Evolutionary conservation across 352 stramenopile species (phyloP).

Genomic region (Globisporangium parvum): DNA sequence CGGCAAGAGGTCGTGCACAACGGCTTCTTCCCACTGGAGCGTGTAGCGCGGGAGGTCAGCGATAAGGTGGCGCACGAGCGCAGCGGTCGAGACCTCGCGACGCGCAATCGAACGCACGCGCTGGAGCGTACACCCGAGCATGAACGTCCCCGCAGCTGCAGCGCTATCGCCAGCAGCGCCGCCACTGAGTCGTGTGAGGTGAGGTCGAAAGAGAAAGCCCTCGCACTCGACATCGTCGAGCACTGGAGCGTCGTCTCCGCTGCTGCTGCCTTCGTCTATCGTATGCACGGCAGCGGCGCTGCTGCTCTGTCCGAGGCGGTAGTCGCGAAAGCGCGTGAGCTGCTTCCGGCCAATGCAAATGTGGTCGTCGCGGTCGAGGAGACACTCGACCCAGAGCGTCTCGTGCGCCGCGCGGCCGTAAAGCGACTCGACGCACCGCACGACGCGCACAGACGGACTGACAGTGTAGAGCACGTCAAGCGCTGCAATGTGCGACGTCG

Average conservation of each 20-base stretch:
- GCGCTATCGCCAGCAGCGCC: slow-evolving; percentile 1
- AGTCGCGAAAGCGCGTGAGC: slow-evolving; percentile 30
- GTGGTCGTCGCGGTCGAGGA: slow-evolving; percentile 29
- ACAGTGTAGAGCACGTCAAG: slow-evolving; percentile 29
- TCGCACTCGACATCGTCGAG: slow-evolving; percentile 1
- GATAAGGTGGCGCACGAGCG: slow-evolving; percentile 26
- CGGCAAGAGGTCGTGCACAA: slow-evolving; percentile 33
- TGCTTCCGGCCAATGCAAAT: slow-evolving; percentile 40
- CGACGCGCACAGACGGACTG: slow-evolving; percentile 23
- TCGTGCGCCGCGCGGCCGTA: slow-evolving; percentile 13
- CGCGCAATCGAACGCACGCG: slow-evolving; percentile 26
- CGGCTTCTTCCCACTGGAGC: slow-evolving; percentile 38
- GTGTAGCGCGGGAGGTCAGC: slow-evolving; percentile 34
- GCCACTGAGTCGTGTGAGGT: slow-evolving; percentile 4
- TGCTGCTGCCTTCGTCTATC: slow-evolving; percentile 7
- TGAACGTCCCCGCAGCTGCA: slow-evolving; percentile 13
- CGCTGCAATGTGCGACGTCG: background rate
- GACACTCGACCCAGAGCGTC: slow-evolving; percentile 42
- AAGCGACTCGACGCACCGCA: slow-evolving; percentile 19
- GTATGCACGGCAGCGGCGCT: background rate
- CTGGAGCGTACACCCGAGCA: slow-evolving; percentile 32
- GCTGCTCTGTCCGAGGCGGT: slow-evolving; percentile 3
- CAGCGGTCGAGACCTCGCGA: slow-evolving; percentile 12
- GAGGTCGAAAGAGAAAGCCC: slow-evolving; percentile 27
- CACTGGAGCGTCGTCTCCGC: background rate